Evolutionary conservation across 2,329 filamentous ascomycete species (phyloP), one percentile per base, ranked within the genome.

Genomic region (Monilinia fructicola): DNA sequence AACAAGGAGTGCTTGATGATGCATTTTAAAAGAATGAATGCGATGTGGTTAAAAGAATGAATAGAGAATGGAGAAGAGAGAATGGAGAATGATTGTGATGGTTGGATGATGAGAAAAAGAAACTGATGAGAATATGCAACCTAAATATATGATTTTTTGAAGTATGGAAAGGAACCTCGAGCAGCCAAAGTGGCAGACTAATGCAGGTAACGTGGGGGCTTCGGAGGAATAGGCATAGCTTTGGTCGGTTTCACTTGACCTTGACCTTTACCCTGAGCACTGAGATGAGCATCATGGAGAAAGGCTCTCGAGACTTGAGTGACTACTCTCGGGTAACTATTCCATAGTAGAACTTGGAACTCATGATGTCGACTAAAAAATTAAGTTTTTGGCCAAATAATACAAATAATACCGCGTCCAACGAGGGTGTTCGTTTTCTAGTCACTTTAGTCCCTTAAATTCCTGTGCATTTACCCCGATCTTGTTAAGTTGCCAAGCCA

Each of bases 21-120:
- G 56, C 56, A 60, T 60, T 48, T 60, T 38, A 21, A 48, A 48
- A 3, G 28, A 60, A 28, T 35, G 14, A n/a, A 48, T 23, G 42
- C 28, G 56, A 48, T 7, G 18, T 42, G 40, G 40, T 40, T 40
- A 3, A 14, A 12, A 40, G 38, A 14, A 35, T 35, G 55, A 26
- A 55, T 65, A 48, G 62, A 56, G 66, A 68, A 68, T 70, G 26
- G 59, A 65, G 10, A 16, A 42, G 31, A 54, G 56, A 35, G 2
- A 55, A 23, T 23, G 50, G 40, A 23, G 35, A 50, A 44, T 21
- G 46, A 53, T 21, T 40, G 46, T 53, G n/a, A 53, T n/a, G 48
- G 46, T 53, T 53, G 59, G 59, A 62, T 62, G 31, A 28, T 53
- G 59, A 62, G 9, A 26, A 62, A 53, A 40, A 26, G 28, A 53